Percentiles rank a stretch among this genome's conserved stretches.
These are phyloP conservation scores for Orbilia oligospora DNA, from an alignment of 2,329 filamentous ascomycete species.

Conservation along the genomic window DNA sequence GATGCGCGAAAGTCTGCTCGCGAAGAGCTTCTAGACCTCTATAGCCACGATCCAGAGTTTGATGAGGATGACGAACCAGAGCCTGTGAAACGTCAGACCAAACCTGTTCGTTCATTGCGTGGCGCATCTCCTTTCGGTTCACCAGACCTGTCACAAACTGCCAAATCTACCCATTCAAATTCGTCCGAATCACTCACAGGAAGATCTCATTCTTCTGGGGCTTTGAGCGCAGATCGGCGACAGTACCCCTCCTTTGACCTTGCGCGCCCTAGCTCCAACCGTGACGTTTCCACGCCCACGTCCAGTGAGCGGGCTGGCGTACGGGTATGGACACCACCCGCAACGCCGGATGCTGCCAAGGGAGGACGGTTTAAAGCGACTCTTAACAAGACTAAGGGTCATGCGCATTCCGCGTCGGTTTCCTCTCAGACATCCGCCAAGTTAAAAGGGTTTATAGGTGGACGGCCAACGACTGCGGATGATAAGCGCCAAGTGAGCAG, in stretches of 20 bases:
- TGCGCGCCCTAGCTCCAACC: constrained; percentile 49
- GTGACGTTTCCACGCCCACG: constrained; percentile 46
- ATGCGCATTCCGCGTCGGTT: constrained; percentile 64
- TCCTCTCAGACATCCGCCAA: constrained; percentile 65
- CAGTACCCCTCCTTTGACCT: constrained; percentile 52
- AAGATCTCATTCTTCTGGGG: constrained; percentile 44
- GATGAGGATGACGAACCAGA: constrained; percentile 52
- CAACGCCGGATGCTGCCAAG: constrained; percentile 63
- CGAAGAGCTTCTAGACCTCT: constrained; percentile 54
- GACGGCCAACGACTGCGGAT: constrained; percentile 53
- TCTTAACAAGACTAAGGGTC: constrained; percentile 64
- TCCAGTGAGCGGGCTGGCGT: constrained; percentile 57
- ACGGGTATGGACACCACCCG: constrained; percentile 63
- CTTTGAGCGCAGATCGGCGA: constrained; percentile 46
- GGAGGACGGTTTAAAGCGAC: constrained; percentile 62
- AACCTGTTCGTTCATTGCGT: constrained; percentile 42
- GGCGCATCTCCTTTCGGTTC: constrained; percentile 50
- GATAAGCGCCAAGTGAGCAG: constrained; percentile 52
- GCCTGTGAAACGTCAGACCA: constrained; percentile 58
- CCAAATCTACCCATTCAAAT: constrained; percentile 48
- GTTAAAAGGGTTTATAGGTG: constrained; percentile 68
- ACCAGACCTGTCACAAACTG: constrained; percentile 51
- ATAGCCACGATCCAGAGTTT: constrained; percentile 52
- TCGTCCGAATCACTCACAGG: constrained; percentile 50
- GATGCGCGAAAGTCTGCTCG: constrained; percentile 47